Conservation (phyloP, 495 filamentous ascomycete species). For the Penicillium taxi region DNA sequence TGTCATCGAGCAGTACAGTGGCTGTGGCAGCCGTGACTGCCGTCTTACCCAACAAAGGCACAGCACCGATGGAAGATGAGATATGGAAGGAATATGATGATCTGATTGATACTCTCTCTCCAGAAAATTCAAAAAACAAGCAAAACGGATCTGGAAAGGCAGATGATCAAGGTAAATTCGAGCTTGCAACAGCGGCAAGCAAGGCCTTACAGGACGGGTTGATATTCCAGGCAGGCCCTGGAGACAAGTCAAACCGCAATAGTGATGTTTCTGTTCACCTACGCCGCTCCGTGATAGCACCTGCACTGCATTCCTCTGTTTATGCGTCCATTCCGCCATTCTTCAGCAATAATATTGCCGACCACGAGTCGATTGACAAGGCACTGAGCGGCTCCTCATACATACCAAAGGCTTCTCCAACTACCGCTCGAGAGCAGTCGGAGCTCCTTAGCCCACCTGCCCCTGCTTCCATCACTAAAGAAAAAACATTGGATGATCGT, state of each 20-base stretch:
- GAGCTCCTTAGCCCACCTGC: slow-evolving; percentile 25
- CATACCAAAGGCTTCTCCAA: slow-evolving; percentile 1
- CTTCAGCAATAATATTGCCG: slow-evolving; percentile 32
- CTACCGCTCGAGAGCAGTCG: slow-evolving; percentile 9
- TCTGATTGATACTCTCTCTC: slow-evolving; percentile 62
- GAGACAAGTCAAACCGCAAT: slow-evolving; percentile 18
- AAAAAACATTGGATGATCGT: slow-evolving; percentile 27
- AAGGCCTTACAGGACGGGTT: slow-evolving; percentile 35
- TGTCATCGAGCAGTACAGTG: slow-evolving; percentile 61
- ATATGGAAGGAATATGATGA: slow-evolving; percentile 95
- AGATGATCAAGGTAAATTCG: slow-evolving; percentile 23
- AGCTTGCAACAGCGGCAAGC: slow-evolving; percentile 35
- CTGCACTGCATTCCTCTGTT: slow-evolving; percentile 34
- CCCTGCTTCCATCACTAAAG: slow-evolving; percentile 21
- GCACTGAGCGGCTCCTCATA: slow-evolving; percentile 6
- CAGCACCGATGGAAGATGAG: slow-evolving; percentile 68
- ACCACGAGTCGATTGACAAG: slow-evolving; percentile 18
- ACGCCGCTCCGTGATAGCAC: slow-evolving; percentile 35
- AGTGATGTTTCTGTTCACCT: slow-evolving; percentile 32
- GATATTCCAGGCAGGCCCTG: too few species aligned
- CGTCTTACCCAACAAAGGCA: slow-evolving; percentile 48
- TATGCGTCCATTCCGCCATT: slow-evolving; percentile 35
- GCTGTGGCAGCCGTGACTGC: slow-evolving; percentile 53
- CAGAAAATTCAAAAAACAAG: slow-evolving; percentile 27
- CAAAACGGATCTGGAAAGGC: slow-evolving; percentile 1